Conservation (phyloP, 1,284 basidiomycete species). For the Athelia psychrophila region DNA sequence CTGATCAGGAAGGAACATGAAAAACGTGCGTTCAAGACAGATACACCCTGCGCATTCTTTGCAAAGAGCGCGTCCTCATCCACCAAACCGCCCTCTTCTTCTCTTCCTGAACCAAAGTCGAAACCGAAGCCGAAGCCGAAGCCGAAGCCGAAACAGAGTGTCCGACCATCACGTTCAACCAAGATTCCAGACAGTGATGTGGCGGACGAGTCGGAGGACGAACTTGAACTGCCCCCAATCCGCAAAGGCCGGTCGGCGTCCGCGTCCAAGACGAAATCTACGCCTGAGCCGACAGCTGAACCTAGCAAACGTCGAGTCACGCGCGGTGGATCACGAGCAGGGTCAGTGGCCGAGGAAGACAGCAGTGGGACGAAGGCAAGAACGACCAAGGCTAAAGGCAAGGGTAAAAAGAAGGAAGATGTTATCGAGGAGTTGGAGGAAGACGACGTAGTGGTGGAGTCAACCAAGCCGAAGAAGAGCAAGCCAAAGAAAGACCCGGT, state of each 20-base stretch:
- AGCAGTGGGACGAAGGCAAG: constrained; percentile 17
- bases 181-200: constrained; percentile 6
- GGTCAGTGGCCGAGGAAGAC: constrained; percentile 6
- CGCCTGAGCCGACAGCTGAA: constrained; percentile 12
- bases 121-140: not conserved
- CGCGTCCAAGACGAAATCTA: constrained; percentile 14
- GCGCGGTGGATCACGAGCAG: not conserved
- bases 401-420: constrained; percentile 25
- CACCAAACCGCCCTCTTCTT: constrained; percentile 8
- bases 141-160: not conserved
- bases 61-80: constrained; percentile 14
- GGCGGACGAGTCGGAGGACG: constrained; percentile 12
- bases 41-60: constrained; percentile 53
- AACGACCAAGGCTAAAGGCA: constrained; percentile 21
- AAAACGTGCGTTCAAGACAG: constrained; percentile 49
- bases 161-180: not conserved
- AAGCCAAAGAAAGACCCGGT: constrained; percentile 10
- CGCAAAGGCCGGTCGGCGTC: constrained; percentile 14
- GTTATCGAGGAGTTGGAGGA: constrained; percentile 30
- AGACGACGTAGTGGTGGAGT: constrained; percentile 12
- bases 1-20: constrained; percentile 61
- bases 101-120: not conserved
- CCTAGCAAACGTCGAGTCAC: constrained; percentile 8
- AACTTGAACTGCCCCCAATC: constrained; percentile 6
- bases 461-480: constrained; percentile 5